Evolutionary conservation across 169 alveolate genomes (phyloP).

Genomic region (Ichthyophthirius multifiliis): DNA sequence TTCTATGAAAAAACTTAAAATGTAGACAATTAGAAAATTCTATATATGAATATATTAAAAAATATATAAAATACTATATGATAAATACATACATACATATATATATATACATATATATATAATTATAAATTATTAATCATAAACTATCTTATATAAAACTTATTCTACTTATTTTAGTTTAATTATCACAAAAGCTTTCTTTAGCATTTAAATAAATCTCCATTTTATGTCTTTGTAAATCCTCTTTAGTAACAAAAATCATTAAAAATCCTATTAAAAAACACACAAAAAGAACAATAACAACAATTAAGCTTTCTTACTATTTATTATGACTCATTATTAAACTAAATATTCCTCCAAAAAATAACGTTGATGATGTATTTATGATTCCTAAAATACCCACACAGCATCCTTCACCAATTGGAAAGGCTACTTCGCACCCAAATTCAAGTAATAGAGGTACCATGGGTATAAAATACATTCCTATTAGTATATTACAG

Average conservation of each 20-base stretch:
- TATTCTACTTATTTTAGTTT: too few species aligned
- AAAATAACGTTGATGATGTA: background rate
- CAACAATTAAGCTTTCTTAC: background rate
- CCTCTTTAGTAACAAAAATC: background rate
- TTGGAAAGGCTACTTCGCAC: background rate
- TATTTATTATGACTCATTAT: background rate
- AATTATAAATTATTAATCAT: too few species aligned
- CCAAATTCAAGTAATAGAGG: background rate
- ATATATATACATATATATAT: too few species aligned
- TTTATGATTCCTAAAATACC: background rate
- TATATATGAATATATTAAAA: too few species aligned
- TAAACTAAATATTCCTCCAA: background rate
- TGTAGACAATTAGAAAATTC: too few species aligned
- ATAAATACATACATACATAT: too few species aligned
- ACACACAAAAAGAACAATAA: background rate
- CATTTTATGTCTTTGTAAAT: background rate
- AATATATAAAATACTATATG: too few species aligned
- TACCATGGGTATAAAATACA: background rate
- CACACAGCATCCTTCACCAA: background rate
- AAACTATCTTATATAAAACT: too few species aligned
- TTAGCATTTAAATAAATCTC: too few species aligned
- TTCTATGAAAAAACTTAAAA: too few species aligned
- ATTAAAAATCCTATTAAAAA: background rate
- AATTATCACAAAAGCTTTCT: too few species aligned
- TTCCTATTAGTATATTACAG: background rate